Conservation (phyloP, 2,329 filamentous ascomycete species). For the Penicillium occitanis region DNA sequence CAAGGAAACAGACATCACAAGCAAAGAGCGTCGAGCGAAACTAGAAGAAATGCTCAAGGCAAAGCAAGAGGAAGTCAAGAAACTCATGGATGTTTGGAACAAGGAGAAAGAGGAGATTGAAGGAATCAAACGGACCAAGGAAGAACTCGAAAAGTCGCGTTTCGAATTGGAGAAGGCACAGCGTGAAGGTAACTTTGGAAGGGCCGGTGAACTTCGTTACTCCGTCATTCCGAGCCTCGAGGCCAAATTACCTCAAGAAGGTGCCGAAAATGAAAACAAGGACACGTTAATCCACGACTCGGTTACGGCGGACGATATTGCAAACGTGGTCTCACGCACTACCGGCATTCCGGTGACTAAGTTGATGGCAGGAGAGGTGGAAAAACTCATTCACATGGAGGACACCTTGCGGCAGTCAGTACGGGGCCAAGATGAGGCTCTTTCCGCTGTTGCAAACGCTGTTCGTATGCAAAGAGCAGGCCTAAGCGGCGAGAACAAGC, state of each 20-base stretch:
- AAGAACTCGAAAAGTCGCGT: slow-evolving; percentile 80
- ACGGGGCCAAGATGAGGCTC: slow-evolving; percentile 89
- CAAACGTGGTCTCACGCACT: slow-evolving; percentile 81
- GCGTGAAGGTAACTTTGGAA: slow-evolving; percentile 81
- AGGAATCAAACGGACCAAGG: slow-evolving; percentile 80
- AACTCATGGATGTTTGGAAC: slow-evolving; percentile 81
- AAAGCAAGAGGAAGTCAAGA: slow-evolving; percentile 73
- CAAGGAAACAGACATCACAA: slow-evolving; percentile 89
- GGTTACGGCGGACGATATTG: slow-evolving; percentile 94
- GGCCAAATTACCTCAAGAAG: slow-evolving; percentile 74
- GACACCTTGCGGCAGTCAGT: slow-evolving; percentile 80
- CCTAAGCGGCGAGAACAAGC: slow-evolving; percentile 84
- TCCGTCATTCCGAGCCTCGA: slow-evolving; percentile 81
- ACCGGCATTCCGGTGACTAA: slow-evolving; percentile 93
- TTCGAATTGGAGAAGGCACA: slow-evolving; percentile 86
- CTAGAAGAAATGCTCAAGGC: slow-evolving; percentile 73
- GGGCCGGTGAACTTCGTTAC: slow-evolving; percentile 88
- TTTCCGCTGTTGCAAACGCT: slow-evolving; percentile 86
- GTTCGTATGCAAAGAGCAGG: slow-evolving; percentile 93
- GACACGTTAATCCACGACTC: slow-evolving; percentile 81
- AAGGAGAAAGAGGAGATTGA: slow-evolving; percentile 84
- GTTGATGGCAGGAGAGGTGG: slow-evolving; percentile 87
- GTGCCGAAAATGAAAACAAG: slow-evolving; percentile 48
- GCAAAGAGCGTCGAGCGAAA: slow-evolving; percentile 82
- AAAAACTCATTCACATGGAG: slow-evolving; percentile 95